Conservation (phyloP, 139 green algal species). For the Choricystis sp. region DNA sequence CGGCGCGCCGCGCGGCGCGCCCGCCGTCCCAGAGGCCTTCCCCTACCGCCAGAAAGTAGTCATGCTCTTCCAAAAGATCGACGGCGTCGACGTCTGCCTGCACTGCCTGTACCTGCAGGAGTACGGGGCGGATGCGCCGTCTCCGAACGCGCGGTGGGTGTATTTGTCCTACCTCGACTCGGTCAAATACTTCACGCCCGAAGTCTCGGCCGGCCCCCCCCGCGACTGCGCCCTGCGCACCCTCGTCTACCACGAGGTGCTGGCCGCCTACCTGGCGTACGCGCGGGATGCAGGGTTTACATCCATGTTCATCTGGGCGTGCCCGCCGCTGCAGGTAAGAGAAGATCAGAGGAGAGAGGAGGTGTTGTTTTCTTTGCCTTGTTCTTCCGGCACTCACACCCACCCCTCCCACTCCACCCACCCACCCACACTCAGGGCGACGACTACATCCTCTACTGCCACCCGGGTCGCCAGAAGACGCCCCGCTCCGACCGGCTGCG, state of each 20-base stretch:
- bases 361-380: background rate
- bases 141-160: constrained; percentile 54
- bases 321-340: constrained; percentile 72
- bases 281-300: constrained; percentile 69
- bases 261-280: constrained; percentile 82
- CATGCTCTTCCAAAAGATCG: constrained; percentile 82
- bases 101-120: constrained; percentile 96
- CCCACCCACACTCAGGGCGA: constrained; percentile 51
- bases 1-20: constrained; percentile 20
- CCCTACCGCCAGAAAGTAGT: constrained; percentile 84
- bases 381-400: background rate
- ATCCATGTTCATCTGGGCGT: constrained; percentile 98
- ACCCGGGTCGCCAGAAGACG: constrained; percentile 87
- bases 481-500: constrained; percentile 72
- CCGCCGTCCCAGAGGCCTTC: constrained; percentile 35
- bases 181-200: constrained; percentile 93
- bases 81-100: constrained; percentile 84
- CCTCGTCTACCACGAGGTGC: constrained; percentile 92
- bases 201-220: constrained; percentile 22
- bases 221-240: constrained; percentile 69
- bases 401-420: background rate
- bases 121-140: constrained; percentile 66
- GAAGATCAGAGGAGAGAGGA: background rate
- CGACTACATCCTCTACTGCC: constrained; percentile 99
- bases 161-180: constrained; percentile 97